Evolutionary conservation across 2,329 filamentous ascomycete genomes (phyloP).

Genomic region (Orbilia blumenaviensis): DNA sequence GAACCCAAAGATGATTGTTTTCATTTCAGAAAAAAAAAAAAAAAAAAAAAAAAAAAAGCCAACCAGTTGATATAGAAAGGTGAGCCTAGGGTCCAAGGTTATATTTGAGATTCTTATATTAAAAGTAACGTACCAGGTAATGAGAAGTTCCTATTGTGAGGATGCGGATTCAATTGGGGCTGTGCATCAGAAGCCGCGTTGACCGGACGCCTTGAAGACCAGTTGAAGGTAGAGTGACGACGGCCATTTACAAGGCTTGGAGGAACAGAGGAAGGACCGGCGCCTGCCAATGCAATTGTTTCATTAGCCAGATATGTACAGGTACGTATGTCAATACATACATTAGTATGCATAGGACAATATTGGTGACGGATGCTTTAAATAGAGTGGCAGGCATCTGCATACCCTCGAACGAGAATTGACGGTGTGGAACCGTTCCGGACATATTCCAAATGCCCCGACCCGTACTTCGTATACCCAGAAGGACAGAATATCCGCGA

Average conservation of each 20-base stretch:
- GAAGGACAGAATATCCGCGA: too few relatives aligned
- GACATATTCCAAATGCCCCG: conserved; percentile 9
- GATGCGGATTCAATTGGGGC: conserved; percentile 25
- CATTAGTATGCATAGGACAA: background rate
- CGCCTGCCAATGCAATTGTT: conserved; percentile 11
- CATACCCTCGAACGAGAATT: conserved; percentile 44
- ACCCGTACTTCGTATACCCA: conserved; percentile 1
- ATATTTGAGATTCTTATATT: background rate
- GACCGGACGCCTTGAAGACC: conserved; percentile 41
- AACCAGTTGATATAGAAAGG: too few relatives aligned
- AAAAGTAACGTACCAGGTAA: conserved; percentile 23
- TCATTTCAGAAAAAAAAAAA: background rate
- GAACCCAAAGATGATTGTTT: background rate
- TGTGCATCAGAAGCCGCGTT: conserved; percentile 47
- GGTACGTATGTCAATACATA: background rate
- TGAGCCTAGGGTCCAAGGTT: background rate
- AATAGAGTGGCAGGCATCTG: conserved; percentile 6
- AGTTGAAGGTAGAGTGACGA: conserved; percentile 48
- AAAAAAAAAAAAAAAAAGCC: background rate
- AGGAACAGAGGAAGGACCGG: conserved; percentile 9
- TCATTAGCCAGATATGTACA: background rate
- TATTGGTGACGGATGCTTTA: background rate
- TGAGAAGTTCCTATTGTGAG: conserved; percentile 47
- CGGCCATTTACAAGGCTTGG: conserved; percentile 19
- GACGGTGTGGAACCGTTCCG: conserved; percentile 29